Evolutionary conservation across 2,329 filamentous ascomycete species (phyloP).

Genomic region (Alternaria sp.): DNA sequence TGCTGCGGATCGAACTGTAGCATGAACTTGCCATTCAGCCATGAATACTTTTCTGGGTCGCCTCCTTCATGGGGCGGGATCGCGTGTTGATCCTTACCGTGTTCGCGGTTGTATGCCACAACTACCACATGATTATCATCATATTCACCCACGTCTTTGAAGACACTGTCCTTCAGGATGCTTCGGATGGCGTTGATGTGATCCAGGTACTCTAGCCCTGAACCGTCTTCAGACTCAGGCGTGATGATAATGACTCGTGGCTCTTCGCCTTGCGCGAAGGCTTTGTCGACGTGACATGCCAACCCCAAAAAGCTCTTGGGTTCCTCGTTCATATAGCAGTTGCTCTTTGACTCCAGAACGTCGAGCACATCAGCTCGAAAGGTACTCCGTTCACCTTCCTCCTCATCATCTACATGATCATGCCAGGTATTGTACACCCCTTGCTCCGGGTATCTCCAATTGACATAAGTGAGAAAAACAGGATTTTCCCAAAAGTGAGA

Average conservation of each 20-base stretch:
- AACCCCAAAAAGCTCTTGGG: not conserved
- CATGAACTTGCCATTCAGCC: not conserved
- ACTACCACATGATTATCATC: not conserved
- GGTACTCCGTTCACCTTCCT: not conserved
- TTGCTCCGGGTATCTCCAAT: too few relatives aligned
- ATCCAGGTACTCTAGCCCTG: not conserved
- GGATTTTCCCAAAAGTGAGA: not conserved
- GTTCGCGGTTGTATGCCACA: not conserved
- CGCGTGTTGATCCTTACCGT: not conserved
- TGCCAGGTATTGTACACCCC: not conserved
- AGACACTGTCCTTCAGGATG: not conserved
- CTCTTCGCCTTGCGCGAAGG: not conserved
- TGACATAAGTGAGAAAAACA: too few relatives aligned
- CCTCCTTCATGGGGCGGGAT: not conserved
- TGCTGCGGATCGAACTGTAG: not conserved
- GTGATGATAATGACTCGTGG: not conserved
- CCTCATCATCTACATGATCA: not conserved
- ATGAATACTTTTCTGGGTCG: not conserved
- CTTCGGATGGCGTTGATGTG: not conserved
- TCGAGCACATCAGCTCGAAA: not conserved
- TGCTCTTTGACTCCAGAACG: not conserved
- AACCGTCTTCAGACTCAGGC: not conserved
- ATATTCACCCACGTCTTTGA: not conserved
- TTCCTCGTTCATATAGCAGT: not conserved
- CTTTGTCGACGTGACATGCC: not conserved